A percentile compares a stretch with the other conserved stretches of the same genome.
These are phyloP conservation scores for Chrysopogon serrulatus DNA, from an alignment of 176 grass and related monocot genomes.

Conservation along the genomic window DNA sequence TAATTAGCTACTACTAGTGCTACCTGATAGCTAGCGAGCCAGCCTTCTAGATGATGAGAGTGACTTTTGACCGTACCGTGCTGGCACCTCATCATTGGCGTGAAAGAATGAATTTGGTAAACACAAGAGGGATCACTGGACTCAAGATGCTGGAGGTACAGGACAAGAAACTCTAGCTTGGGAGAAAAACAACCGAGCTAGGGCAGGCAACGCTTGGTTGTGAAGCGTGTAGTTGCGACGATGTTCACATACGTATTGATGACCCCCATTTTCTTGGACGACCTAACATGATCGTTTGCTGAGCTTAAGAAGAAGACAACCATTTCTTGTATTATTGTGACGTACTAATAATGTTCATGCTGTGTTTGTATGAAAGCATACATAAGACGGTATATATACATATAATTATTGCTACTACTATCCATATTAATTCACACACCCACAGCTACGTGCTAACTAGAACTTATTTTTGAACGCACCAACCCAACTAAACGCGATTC, in stretches of 20 bases:
- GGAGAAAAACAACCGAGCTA: too few relatives aligned
- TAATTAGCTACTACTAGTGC: too few relatives aligned
- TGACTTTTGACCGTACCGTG: background rate
- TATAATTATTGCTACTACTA: too few relatives aligned
- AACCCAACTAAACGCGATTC: background rate
- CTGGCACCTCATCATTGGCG: background rate
- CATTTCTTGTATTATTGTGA: background rate
- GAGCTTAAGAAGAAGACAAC: background rate
- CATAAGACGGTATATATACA: background rate
- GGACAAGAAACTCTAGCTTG: too few relatives aligned
- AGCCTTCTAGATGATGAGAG: constrained; percentile 31
- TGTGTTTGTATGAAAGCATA: background rate
- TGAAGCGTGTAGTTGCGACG: background rate
- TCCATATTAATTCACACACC: background rate
- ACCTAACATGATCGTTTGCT: background rate
- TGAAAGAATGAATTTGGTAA: background rate
- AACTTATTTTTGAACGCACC: background rate
- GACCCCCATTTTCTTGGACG: background rate
- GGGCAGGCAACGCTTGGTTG: background rate
- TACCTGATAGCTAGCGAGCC: too few relatives aligned
- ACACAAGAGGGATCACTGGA: background rate
- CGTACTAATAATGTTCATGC: background rate
- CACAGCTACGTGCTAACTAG: too few relatives aligned
- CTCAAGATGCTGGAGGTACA: background rate
- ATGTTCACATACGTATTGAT: background rate